Percentiles rank a stretch among this genome's conserved stretches.
phyloP scores from a whole-genome alignment of 2,329 filamentous ascomycete species.

The Dactylellina sp. region DNA sequence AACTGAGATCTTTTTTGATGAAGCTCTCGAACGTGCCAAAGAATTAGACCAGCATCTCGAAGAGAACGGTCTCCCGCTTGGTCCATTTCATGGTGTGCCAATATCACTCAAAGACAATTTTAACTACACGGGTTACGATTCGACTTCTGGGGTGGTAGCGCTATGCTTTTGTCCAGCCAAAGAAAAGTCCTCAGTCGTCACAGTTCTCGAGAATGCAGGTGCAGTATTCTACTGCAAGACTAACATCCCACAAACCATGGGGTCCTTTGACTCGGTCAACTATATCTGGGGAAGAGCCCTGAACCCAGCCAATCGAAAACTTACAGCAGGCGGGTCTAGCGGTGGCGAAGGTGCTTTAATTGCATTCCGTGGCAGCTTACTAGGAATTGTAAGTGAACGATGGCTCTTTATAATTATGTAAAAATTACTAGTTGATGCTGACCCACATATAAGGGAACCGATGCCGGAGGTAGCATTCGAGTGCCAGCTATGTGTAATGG shows the following conservation, averaged over 20 bases:
- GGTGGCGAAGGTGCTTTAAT: slow-evolving; percentile 75
- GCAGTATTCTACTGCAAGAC: slow-evolving; percentile 78
- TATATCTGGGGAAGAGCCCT: slow-evolving; percentile 73
- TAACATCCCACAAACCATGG: slow-evolving; percentile 73
- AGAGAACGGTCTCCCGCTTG: slow-evolving; percentile 67
- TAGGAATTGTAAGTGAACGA: slow-evolving; percentile 67
- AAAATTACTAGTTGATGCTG: background rate
- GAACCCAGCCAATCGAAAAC: slow-evolving; percentile 72
- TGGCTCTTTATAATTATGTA: background rate
- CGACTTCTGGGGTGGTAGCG: slow-evolving; percentile 74
- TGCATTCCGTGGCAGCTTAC: slow-evolving; percentile 70
- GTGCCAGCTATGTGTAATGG: slow-evolving; percentile 68
- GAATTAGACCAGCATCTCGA: slow-evolving; percentile 68
- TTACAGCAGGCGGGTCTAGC: slow-evolving; percentile 74
- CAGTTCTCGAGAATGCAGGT: slow-evolving; percentile 71
- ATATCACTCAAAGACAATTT: slow-evolving; percentile 78
- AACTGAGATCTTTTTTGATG: slow-evolving; percentile 70
- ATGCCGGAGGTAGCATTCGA: slow-evolving; percentile 68
- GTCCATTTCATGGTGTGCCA: slow-evolving; percentile 74
- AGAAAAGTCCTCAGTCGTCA: slow-evolving; percentile 70
- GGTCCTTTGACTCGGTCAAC: slow-evolving; percentile 71
- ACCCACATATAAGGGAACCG: slow-evolving; percentile 65
- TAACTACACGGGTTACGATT: slow-evolving; percentile 71
- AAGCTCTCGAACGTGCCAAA: slow-evolving; percentile 67
- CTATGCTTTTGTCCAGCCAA: slow-evolving; percentile 72